These are phyloP conservation scores for Leccinellum albellum DNA, from an alignment of 768 basidiomycete species.

Conservation along the genomic window DNA sequence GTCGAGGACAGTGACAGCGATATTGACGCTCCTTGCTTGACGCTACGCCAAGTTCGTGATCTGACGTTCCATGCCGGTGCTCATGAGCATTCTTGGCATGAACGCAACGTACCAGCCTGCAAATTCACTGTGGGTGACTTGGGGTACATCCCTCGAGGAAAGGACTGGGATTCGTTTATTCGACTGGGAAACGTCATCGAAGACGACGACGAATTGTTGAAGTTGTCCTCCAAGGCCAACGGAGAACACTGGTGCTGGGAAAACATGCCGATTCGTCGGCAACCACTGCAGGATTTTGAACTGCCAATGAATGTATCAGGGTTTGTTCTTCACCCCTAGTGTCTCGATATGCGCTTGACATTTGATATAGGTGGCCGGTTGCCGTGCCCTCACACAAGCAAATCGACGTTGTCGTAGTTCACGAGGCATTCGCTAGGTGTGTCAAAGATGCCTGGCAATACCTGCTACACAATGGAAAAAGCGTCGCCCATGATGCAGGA, in stretches of 20 bases:
- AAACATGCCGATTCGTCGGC: constrained; percentile 24
- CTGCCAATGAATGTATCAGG: constrained; percentile 29
- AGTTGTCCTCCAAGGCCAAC: constrained; percentile 17
- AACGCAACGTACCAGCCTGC: constrained; percentile 37
- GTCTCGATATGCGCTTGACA: background rate
- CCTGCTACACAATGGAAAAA: constrained; percentile 32
- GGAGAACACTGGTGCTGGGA: constrained; percentile 41
- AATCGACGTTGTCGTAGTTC: constrained; percentile 37
- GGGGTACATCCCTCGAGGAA: constrained; percentile 38
- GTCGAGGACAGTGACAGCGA: constrained; percentile 35
- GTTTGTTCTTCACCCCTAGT: constrained; percentile 24
- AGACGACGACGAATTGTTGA: constrained; percentile 25
- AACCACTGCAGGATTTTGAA: constrained; percentile 34
- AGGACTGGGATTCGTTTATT: constrained; percentile 38
- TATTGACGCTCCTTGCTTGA: constrained; percentile 23
- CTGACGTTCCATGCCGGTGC: constrained; percentile 33
- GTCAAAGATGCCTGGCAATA: constrained; percentile 39
- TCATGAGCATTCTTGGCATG: constrained; percentile 41
- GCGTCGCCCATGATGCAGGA: constrained; percentile 29
- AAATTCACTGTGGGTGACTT: constrained; percentile 43
- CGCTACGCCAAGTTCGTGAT: constrained; percentile 37
- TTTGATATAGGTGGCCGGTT: constrained; percentile 40
- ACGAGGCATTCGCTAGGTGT: constrained; percentile 26
- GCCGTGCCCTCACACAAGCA: constrained; percentile 36
- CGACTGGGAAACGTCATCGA: constrained; percentile 37